A percentile compares a stretch with the other conserved stretches of the same genome.
phyloP scores from a whole-genome alignment of 352 stramenopile genomes.

The Pythium diclinum region DNA sequence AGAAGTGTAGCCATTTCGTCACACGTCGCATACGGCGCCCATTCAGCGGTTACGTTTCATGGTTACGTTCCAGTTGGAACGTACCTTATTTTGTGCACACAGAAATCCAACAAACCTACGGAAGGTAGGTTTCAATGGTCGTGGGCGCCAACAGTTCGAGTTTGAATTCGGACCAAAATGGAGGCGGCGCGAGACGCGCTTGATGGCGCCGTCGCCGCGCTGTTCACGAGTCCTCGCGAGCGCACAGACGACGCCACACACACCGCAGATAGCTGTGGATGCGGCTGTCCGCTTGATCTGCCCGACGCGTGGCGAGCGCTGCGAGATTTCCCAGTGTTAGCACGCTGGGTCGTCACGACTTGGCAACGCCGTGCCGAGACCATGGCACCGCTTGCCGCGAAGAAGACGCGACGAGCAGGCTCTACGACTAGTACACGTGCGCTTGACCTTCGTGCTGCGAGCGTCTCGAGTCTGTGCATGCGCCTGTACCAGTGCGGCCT shows the following conservation, averaged over 20 bases:
- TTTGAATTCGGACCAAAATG: conserved; percentile 27
- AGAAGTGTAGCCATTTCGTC: conserved; percentile 5
- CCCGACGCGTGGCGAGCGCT: conserved; percentile 21
- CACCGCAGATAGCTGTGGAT: conserved; percentile 17
- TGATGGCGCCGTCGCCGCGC: conserved; percentile 34
- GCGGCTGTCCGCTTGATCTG: conserved; percentile 10
- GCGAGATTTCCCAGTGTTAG: conserved; percentile 19
- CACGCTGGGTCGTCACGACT: conserved; percentile 1
- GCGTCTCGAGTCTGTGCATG: conserved; percentile 15
- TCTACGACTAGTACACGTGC: background rate
- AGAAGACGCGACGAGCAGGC: background rate
- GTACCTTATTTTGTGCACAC: conserved; percentile 2
- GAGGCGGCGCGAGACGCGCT: conserved; percentile 33
- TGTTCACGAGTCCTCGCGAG: conserved; percentile 31
- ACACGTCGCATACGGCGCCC: conserved; percentile 8
- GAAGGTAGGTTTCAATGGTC: background rate
- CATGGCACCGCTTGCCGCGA: background rate
- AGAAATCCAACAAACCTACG: conserved; percentile 9
- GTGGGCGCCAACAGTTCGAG: conserved; percentile 8
- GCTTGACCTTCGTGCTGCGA: background rate
- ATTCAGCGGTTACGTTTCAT: background rate
- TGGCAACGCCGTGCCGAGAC: conserved; percentile 9
- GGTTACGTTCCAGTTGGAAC: conserved; percentile 4
- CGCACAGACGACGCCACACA: background rate
- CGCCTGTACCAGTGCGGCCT: conserved; percentile 20